Percentiles rank a stretch among this genome's conserved stretches.
Evolutionary conservation across 2,329 filamentous ascomycete species (phyloP).

Genomic region (Microdochium paspali): DNA sequence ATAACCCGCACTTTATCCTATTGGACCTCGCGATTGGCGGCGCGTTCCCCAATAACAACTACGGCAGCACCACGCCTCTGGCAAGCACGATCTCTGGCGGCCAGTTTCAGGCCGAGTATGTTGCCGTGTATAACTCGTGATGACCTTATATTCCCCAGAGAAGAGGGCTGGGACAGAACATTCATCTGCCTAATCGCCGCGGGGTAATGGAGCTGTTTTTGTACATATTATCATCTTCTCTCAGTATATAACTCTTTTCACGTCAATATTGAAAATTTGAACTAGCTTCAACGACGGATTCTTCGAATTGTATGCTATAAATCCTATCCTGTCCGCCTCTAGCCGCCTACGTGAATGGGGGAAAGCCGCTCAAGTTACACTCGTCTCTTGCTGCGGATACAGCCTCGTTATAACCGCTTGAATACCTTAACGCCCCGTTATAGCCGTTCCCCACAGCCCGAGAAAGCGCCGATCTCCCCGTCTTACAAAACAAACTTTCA

Average conservation of each 20-base stretch:
- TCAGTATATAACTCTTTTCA: background rate
- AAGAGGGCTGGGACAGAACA: background rate
- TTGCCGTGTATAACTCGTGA: conserved; percentile 10
- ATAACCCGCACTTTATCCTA: conserved; percentile 14
- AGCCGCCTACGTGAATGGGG: too few relatives aligned
- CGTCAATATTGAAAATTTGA: too few relatives aligned
- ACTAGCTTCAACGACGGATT: too few relatives aligned
- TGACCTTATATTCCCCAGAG: background rate
- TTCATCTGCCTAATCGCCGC: background rate
- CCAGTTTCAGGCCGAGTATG: conserved; percentile 8
- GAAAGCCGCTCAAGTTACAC: too few relatives aligned
- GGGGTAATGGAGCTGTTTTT: background rate
- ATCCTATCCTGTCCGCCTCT: too few relatives aligned
- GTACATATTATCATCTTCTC: background rate
- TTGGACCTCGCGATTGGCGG: conserved; percentile 19
- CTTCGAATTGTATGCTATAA: too few relatives aligned
- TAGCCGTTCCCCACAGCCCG: too few relatives aligned
- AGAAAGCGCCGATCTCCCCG: too few relatives aligned
- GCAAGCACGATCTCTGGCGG: conserved; percentile 6
- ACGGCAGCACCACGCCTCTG: conserved; percentile 13
- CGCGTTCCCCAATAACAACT: conserved; percentile 14
- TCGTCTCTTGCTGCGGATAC: too few relatives aligned
- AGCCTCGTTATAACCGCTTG: too few relatives aligned
- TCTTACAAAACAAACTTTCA: too few relatives aligned
- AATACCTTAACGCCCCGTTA: too few relatives aligned